Percentiles rank a stretch among this genome's conserved stretches.
These are phyloP conservation scores for Blastobotrys peoriensis DNA, from an alignment of 805 yeast genomes.

Conservation along the genomic window DNA sequence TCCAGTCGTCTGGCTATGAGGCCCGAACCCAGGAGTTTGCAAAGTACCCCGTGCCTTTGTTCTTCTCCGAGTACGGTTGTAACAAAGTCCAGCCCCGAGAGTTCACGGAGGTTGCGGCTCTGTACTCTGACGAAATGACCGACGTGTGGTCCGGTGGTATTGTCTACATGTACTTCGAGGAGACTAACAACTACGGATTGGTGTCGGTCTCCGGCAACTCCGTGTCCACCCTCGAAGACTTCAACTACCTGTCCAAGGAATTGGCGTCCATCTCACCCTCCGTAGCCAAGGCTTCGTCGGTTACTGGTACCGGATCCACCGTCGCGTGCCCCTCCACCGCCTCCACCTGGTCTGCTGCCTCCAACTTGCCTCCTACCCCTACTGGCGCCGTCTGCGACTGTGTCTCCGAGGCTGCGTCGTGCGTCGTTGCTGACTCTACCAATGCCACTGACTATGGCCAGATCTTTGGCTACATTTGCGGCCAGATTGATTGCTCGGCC, in stretches of 20 bases:
- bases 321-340: constrained; percentile 44
- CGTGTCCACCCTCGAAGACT: constrained; percentile 60
- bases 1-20: constrained; percentile 57
- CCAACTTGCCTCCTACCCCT: constrained; percentile 74
- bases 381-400: constrained; percentile 61
- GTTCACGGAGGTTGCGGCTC: constrained; percentile 66
- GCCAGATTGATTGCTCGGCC: constrained; percentile 51
- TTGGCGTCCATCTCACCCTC: constrained; percentile 50
- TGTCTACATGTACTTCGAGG: constrained; percentile 87
- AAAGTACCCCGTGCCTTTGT: constrained; percentile 70
- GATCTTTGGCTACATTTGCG: constrained; percentile 55
- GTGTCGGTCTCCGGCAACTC: constrained; percentile 46
- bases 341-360: constrained; percentile 59
- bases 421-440: constrained; percentile 54
- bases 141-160: constrained; percentile 94
- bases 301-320: constrained; percentile 34
- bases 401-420: constrained; percentile 44
- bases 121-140: constrained; percentile 68
- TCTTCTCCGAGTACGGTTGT: constrained; percentile 89
- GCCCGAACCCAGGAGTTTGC: constrained; percentile 66
- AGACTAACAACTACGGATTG: constrained; percentile 66
- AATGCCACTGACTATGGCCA: constrained; percentile 50
- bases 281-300: constrained; percentile 35
- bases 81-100: constrained; percentile 65
- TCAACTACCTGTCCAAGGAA: constrained; percentile 48